Evolutionary conservation across 805 yeast genomes (phyloP), one percentile per base, ranked within the genome.

Genomic region (Lipomyces lipofer): DNA sequence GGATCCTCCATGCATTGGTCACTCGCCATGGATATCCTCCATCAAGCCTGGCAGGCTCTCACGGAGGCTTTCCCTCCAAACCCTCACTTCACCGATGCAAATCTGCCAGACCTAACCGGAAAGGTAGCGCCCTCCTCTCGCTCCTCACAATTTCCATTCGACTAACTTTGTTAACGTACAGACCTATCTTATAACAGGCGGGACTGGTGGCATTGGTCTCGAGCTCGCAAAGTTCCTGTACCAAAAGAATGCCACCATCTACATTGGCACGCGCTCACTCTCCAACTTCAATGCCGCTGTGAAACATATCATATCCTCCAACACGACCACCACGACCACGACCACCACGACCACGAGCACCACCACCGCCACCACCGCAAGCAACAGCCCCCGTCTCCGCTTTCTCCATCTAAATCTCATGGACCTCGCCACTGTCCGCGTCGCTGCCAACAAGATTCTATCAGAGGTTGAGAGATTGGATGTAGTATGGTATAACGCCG

Each of bases 401-500:
- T 28, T 49, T 7, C 15, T 56, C 36, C 32, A 44, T 17, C 52
- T 56, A 58, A 53, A 53, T 30, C 47, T 43, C n/a, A 53, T 53
- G 52, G 71, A 67, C 46, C 51, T 67, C 33, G 28, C 58, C 21
- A 55, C 66, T 1, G 67, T 78, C 47, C 70, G 66, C 52, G 64
- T 72, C 0, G 80, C 75, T 1, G 71, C 68, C 10, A 63, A 64
- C 8, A 58, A 66, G 42, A 58, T 75, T 27, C 40, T 64, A 9
- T 39, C 54, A 2, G 57, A 64, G 22, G 69, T 71, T 21, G 52
- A 59, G 2, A 58, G 64, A 6, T 52, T 77, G 29, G 71, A 77
- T 49, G 65, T 72, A 2, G 67, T 74, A 17, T 65, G 77, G 29
- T 72, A 74, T 56, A 77, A 76, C 59, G 79, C 78, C 13, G 78